Evolutionary conservation across 345 rosid genomes (phyloP).

Genomic region (Eucalyptus sp.): DNA sequence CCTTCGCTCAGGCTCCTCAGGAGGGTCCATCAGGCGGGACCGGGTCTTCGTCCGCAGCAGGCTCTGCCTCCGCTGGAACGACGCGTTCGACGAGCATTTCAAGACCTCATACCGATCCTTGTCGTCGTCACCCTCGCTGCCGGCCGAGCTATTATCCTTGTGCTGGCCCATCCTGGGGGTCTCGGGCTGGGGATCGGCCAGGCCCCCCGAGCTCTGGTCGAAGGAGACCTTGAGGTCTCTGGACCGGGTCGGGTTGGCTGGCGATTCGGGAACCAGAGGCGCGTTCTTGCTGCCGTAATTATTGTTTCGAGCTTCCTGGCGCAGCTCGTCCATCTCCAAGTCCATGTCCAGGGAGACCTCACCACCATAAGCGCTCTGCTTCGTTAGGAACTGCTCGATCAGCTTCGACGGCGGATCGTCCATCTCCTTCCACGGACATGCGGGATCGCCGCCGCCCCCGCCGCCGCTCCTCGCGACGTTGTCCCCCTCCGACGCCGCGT

Average conservation of each 20-base stretch:
- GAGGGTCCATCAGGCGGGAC: conserved; percentile 75
- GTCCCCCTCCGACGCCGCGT: not conserved
- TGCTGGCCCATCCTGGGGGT: conserved; percentile 2
- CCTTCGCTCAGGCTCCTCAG: conserved; percentile 27
- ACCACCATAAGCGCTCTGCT: conserved; percentile 4
- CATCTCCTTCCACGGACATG: not conserved
- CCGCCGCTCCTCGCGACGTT: not conserved
- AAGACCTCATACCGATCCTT: conserved; percentile 19
- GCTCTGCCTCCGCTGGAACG: conserved; percentile 31
- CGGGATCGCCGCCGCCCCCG: not conserved
- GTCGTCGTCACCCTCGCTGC: not conserved
- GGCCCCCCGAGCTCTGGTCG: not conserved
- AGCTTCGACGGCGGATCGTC: conserved; percentile 24
- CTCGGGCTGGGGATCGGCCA: not conserved
- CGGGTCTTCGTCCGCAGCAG: conserved; percentile 37
- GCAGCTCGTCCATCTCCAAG: conserved; percentile 44
- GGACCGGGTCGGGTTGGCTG: not conserved
- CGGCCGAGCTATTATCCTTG: not conserved
- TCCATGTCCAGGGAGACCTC: conserved; percentile 76
- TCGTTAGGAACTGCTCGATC: conserved; percentile 15
- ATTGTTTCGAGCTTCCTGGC: not conserved
- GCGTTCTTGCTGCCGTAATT: not conserved
- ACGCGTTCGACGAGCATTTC: conserved; percentile 34
- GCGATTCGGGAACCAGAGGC: not conserved
- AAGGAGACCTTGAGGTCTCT: conserved; percentile 38